Conservation (phyloP, 805 yeast genomes). For the Jamesozyma piceae region DNA sequence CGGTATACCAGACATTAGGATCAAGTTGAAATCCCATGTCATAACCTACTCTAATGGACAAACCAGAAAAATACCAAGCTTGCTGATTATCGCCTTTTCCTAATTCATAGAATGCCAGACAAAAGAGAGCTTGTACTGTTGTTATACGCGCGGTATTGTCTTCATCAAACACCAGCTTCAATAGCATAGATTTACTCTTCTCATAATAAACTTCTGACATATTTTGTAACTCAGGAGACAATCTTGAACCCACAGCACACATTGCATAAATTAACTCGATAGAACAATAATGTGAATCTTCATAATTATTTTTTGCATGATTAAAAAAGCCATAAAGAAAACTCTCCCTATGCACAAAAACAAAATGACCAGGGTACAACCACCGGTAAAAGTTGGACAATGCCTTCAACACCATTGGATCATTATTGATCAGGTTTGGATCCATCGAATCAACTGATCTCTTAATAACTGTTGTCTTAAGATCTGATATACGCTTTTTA, state of each 20-base stretch:
- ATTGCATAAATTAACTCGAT: constrained; percentile 44
- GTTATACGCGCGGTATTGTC: constrained; percentile 38
- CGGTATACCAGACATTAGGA: constrained; percentile 49
- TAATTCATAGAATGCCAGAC: constrained; percentile 52
- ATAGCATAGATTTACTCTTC: constrained; percentile 36
- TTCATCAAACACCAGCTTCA: constrained; percentile 32
- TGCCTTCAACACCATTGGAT: constrained; percentile 23
- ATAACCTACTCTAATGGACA: constrained; percentile 55
- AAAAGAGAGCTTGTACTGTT: constrained; percentile 48
- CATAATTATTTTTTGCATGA: constrained; percentile 37
- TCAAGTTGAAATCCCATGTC: constrained; percentile 56
- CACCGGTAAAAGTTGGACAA: constrained; percentile 44
- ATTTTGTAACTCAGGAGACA: constrained; percentile 36
- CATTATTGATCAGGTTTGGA: constrained; percentile 20
- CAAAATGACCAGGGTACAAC: constrained; percentile 56
- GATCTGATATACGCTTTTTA: constrained; percentile 26
- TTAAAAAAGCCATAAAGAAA: constrained; percentile 52
- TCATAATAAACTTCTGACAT: constrained; percentile 39
- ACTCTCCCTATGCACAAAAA: constrained; percentile 56
- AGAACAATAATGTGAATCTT: constrained; percentile 43
- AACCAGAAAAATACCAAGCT: constrained; percentile 57
- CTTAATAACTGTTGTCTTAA: constrained; percentile 28
- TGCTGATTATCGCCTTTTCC: constrained; percentile 49
- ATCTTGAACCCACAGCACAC: constrained; percentile 49
- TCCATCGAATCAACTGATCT: constrained; percentile 13